Evolutionary conservation across 129 eudicot species (phyloP).

Genomic region (Escallonia herrerae): DNA sequence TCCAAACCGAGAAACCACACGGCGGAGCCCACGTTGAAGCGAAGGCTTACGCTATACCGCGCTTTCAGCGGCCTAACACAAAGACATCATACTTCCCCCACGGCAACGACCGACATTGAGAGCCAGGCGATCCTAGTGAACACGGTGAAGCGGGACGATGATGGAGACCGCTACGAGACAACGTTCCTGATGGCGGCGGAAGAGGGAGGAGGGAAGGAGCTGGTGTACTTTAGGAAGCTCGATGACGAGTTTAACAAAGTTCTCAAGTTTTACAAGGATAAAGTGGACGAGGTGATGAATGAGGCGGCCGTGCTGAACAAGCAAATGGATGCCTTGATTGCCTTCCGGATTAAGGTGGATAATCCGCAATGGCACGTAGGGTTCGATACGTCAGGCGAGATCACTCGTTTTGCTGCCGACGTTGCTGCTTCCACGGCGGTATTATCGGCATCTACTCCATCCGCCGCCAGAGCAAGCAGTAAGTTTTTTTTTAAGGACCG

Average conservation of each 20-base stretch:
- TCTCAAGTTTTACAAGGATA: slow-evolving; percentile 29
- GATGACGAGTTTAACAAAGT: slow-evolving; percentile 68
- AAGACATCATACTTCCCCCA: background rate
- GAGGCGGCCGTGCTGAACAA: slow-evolving; percentile 45
- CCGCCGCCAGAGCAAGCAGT: slow-evolving; percentile 16
- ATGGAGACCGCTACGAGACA: slow-evolving; percentile 25
- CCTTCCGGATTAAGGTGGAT: slow-evolving; percentile 41
- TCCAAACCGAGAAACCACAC: slow-evolving; percentile 13
- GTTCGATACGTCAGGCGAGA: slow-evolving; percentile 2
- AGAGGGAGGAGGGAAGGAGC: slow-evolving; percentile 55
- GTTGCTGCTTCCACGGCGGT: slow-evolving; percentile 24
- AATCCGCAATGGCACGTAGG: slow-evolving; percentile 18
- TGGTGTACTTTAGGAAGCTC: slow-evolving; percentile 31
- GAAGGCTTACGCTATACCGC: slow-evolving; percentile 27
- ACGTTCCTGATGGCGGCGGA: slow-evolving; percentile 45
- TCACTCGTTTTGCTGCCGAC: slow-evolving; percentile 20
- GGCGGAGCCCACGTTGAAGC: background rate
- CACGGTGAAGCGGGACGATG: slow-evolving; percentile 5
- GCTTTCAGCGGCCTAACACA: slow-evolving; percentile 45
- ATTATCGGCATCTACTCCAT: slow-evolving; percentile 21
- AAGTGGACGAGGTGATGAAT: slow-evolving; percentile 45
- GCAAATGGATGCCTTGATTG: slow-evolving; percentile 60
- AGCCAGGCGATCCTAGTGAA: slow-evolving; percentile 11
- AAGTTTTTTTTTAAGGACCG: background rate
- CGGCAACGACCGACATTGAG: background rate